Conservation (phyloP, 257 asterid genomes). For the Asclepias syriaca region DNA sequence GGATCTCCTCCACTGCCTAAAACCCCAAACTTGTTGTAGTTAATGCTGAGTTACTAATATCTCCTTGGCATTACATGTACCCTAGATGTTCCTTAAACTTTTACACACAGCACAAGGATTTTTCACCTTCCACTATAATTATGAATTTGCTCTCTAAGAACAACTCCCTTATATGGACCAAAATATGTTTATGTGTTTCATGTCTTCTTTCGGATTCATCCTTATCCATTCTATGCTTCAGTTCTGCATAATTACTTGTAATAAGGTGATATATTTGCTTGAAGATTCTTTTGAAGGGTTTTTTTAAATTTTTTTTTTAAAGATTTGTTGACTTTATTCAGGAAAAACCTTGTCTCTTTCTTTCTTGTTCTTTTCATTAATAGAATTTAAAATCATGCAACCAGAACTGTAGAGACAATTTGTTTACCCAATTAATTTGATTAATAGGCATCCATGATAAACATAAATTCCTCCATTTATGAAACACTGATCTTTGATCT, state of each 20-base stretch:
- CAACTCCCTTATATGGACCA: not conserved
- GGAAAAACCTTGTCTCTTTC: not conserved
- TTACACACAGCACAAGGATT: not conserved
- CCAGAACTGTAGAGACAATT: not conserved
- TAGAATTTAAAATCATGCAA: not conserved
- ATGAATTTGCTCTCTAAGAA: not conserved
- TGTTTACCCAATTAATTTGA: not conserved
- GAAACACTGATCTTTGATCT: not conserved
- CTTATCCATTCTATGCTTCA: not conserved
- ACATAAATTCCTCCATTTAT: not conserved
- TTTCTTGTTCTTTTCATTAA: not conserved
- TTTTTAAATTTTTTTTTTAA: not conserved
- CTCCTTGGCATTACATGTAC: not conserved
- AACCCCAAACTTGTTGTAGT: not conserved
- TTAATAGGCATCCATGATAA: not conserved
- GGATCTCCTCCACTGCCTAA: not conserved
- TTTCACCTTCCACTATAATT: not conserved
- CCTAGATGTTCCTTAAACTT: not conserved
- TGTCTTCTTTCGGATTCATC: not conserved
- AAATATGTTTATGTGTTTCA: not conserved
- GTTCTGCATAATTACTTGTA: not conserved
- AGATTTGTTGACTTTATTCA: not conserved
- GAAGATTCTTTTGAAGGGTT: too few relatives aligned
- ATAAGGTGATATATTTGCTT: not conserved
- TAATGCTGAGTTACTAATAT: not conserved